Percentiles rank a stretch among this genome's conserved stretches.
Conservation (phyloP, 352 stramenopile species). For the Phytophthora chlamydospora region DNA sequence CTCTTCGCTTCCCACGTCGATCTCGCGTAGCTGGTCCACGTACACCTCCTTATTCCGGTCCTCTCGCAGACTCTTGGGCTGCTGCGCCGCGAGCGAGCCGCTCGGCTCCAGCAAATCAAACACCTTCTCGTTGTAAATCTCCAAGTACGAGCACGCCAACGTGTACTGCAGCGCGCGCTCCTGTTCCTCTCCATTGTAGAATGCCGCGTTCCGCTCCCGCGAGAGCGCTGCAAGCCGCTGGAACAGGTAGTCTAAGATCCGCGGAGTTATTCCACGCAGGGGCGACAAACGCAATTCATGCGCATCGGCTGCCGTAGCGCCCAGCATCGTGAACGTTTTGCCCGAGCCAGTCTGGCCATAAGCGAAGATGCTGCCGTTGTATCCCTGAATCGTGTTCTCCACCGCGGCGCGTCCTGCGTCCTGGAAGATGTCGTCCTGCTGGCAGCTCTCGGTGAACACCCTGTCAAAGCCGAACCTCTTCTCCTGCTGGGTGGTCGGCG, state of each 20-base stretch:
- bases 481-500: conserved; percentile 62
- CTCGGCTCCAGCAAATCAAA: conserved; percentile 84
- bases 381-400: conserved; percentile 84
- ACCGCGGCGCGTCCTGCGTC: conserved; percentile 75
- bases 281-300: conserved; percentile 59
- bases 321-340: conserved; percentile 92
- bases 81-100: conserved; percentile 42
- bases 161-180: conserved; percentile 56
- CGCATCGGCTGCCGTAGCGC: conserved; percentile 36
- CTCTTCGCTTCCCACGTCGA: conserved; percentile 60
- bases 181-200: conserved; percentile 35
- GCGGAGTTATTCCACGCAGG: conserved; percentile 77
- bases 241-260: conserved; percentile 88
- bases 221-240: conserved; percentile 51
- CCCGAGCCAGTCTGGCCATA: conserved; percentile 90
- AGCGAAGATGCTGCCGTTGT: conserved; percentile 91
- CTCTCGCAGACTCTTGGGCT: conserved; percentile 79
- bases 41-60: conserved; percentile 80
- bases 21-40: conserved; percentile 78
- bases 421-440: conserved; percentile 85
- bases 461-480: conserved; percentile 88
- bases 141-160: conserved; percentile 86
- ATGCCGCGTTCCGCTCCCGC: conserved; percentile 45
- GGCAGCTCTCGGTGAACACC: conserved; percentile 72
- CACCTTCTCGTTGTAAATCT: conserved; percentile 93